phyloP scores from a whole-genome alignment of 2,329 filamentous ascomycete species.

The Epichloe sp. region DNA sequence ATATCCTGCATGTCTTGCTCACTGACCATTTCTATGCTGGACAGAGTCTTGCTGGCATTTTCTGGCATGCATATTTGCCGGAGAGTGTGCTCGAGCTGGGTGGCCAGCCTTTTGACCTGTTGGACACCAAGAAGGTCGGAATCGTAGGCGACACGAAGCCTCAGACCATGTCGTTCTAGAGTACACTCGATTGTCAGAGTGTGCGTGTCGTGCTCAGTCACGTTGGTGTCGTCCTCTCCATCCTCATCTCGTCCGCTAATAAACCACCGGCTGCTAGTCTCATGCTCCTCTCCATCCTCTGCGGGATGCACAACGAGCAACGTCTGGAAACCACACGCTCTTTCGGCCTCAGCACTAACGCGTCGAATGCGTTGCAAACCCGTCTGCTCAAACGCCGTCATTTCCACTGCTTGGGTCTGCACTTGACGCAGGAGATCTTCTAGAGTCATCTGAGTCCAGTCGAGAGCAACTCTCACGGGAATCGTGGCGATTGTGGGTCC shows the following conservation, averaged over 20 bases:
- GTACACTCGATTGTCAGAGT: slow-evolving; percentile 1
- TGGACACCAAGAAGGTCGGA: neutral
- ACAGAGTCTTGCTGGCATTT: neutral
- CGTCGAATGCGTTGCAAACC: slow-evolving; percentile 8
- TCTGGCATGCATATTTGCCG: neutral
- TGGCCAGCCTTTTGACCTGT: neutral
- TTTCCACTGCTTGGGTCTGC: slow-evolving; percentile 7
- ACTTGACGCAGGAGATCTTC: slow-evolving; percentile 26
- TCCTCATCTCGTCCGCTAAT: neutral
- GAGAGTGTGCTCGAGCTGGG: slow-evolving; percentile 1
- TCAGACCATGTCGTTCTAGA: neutral
- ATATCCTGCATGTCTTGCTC: slow-evolving; percentile 4
- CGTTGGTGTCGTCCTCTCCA: slow-evolving; percentile 3
- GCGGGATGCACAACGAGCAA: slow-evolving; percentile 9
- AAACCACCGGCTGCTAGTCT: neutral
- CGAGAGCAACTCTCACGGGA: slow-evolving; percentile 12
- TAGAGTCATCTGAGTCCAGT: slow-evolving; percentile 16
- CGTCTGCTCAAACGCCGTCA: slow-evolving; percentile 8
- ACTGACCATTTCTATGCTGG: neutral
- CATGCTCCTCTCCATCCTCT: neutral
- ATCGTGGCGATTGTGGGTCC: slow-evolving; percentile 17
- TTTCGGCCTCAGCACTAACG: slow-evolving; percentile 1
- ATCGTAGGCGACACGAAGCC: slow-evolving; percentile 1
- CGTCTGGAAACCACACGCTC: slow-evolving; percentile 8
- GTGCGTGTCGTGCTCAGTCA: slow-evolving; percentile 2